Conservation (phyloP, 202 grass and related monocot species). For the Brachypodium distachyon region DNA sequence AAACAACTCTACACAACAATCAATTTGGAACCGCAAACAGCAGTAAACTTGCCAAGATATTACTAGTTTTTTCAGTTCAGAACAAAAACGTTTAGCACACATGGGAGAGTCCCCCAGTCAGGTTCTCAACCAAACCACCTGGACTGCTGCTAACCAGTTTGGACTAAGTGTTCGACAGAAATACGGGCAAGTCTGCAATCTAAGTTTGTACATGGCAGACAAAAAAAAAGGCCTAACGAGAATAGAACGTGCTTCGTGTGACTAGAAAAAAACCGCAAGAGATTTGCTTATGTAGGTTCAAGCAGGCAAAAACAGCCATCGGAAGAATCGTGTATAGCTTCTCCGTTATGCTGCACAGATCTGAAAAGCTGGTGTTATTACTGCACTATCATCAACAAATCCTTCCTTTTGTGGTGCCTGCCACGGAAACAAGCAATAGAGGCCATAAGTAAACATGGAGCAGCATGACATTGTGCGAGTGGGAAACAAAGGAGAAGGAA, state of each 20-base stretch:
- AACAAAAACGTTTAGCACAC: background rate
- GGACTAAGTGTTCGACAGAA: background rate
- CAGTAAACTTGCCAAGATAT: no score
- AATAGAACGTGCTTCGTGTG: background rate
- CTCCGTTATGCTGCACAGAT: conserved; percentile 14
- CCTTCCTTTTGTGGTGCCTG: conserved; percentile 5
- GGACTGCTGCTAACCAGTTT: background rate
- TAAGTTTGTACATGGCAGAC: conserved; percentile 11
- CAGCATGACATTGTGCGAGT: background rate
- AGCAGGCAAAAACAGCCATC: background rate
- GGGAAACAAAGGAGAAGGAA: background rate
- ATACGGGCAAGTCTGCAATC: background rate
- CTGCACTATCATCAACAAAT: background rate
- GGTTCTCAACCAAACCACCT: background rate
- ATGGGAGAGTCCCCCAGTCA: background rate
- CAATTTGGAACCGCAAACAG: no score
- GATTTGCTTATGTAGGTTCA: background rate
- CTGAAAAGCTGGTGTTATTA: conserved; percentile 13
- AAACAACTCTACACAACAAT: no score
- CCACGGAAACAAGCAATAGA: background rate
- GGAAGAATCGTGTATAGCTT: background rate
- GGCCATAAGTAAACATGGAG: background rate
- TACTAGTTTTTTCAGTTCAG: background rate
- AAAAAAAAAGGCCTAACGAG: background rate
- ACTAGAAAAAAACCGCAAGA: background rate